Percentiles rank a stretch among this genome's conserved stretches.
Conservation (phyloP, 2,329 filamentous ascomycete genomes). For the Sporothrix pallida region DNA sequence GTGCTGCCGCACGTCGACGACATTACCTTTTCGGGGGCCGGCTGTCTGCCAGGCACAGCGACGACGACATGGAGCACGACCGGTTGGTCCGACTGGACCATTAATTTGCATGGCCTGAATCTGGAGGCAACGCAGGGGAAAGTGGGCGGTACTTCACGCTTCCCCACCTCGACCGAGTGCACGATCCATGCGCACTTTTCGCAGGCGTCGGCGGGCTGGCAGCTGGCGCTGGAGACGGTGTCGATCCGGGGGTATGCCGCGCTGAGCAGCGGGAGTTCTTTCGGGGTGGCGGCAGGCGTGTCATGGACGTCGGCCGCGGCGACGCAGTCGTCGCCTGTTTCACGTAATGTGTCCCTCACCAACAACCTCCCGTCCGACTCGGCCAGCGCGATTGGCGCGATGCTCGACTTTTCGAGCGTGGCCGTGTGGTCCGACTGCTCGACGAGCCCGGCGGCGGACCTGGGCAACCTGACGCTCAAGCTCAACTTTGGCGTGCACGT, state of each 20-base stretch:
- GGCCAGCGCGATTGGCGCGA: conserved; percentile 5
- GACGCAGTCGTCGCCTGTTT: too few relatives aligned
- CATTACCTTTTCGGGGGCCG: not conserved
- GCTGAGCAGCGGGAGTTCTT: conserved; percentile 18
- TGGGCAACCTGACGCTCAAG: not conserved
- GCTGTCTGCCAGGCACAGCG: conserved; percentile 9
- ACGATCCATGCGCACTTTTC: conserved; percentile 13
- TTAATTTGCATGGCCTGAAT: conserved; percentile 10
- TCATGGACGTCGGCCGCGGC: not conserved
- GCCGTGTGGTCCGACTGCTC: conserved; percentile 23
- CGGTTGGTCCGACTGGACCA: conserved; percentile 27
- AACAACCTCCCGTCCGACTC: not conserved
- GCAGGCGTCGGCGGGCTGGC: conserved; percentile 19
- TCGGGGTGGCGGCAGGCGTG: not conserved
- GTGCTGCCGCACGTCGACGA: not conserved
- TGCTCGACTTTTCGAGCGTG: conserved; percentile 22
- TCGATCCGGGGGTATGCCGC: conserved; percentile 12
- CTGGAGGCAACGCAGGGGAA: not conserved
- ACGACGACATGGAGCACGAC: conserved; percentile 19
- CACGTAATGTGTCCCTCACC: too few relatives aligned
- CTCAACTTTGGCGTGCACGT: not conserved
- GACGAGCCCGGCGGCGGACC: not conserved
- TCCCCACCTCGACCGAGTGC: not conserved
- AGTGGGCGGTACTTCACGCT: not conserved
- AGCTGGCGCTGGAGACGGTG: conserved; percentile 10